A percentile compares a stretch with the other conserved stretches of the same genome.
Conservation (phyloP, 2,329 filamentous ascomycete genomes). For the Cladophialophora immunda region DNA sequence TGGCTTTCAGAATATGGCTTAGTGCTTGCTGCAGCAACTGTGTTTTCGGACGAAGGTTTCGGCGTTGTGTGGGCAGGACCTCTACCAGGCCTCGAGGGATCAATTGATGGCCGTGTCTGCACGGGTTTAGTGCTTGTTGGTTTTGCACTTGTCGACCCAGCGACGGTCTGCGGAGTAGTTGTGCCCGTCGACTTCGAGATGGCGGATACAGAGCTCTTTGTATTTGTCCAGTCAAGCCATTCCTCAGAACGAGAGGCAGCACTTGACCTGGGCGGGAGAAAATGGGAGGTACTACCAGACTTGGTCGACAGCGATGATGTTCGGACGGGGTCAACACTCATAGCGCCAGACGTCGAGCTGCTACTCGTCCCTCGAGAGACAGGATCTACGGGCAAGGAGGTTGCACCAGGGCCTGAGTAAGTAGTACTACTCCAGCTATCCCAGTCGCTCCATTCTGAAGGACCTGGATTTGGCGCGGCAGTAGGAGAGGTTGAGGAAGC, state of each 20-base stretch:
- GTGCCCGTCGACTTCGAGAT: too few species aligned
- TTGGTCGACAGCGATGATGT: not conserved
- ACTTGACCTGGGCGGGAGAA: not conserved
- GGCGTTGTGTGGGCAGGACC: too few species aligned
- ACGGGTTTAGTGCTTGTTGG: too few species aligned
- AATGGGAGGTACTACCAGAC: not conserved
- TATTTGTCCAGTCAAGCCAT: not conserved
- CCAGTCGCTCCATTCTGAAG: conserved; percentile 7
- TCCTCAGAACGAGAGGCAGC: not conserved
- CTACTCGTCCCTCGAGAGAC: not conserved
- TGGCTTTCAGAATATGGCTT: not conserved
- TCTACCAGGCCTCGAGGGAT: too few species aligned
- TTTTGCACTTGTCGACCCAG: too few species aligned
- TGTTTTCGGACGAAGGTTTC: too few species aligned
- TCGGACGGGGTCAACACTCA: not conserved
- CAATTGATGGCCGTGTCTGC: too few species aligned
- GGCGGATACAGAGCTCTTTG: too few species aligned
- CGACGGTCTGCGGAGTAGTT: too few species aligned
- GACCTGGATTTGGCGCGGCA: not conserved
- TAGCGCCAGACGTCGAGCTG: not conserved
- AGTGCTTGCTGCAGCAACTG: not conserved
- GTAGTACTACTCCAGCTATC: not conserved
- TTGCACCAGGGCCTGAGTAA: not conserved
- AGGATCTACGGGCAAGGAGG: not conserved
- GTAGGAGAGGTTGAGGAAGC: not conserved